A percentile compares a stretch with the other conserved stretches of the same genome.
Evolutionary conservation across 345 rosid genomes (phyloP).

Genomic region (Cardamine chenopodiifolia): DNA sequence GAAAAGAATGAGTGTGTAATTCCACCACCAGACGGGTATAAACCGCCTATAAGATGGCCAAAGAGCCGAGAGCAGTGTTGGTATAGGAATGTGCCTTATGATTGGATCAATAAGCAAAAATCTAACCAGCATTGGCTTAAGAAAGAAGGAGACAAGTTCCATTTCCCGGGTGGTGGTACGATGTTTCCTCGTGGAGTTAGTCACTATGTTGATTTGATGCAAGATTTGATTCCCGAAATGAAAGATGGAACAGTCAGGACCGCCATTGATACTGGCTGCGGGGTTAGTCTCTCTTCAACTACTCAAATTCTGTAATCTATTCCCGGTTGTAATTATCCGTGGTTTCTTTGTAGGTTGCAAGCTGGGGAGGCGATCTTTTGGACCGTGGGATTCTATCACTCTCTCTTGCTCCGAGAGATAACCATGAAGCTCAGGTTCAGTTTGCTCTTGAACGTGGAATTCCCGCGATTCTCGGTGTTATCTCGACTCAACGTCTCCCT

Average conservation of each 20-base stretch:
- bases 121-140: constrained; percentile 97
- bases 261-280: constrained; percentile 97
- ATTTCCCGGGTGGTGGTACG: constrained; percentile 97
- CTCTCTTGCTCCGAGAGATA: constrained; percentile 98
- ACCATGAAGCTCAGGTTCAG: constrained; percentile 99
- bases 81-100: constrained; percentile 97
- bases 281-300: constrained; percentile 58
- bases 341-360: constrained; percentile 70
- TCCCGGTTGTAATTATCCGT: background rate
- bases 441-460: constrained; percentile 98
- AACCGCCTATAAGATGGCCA: constrained; percentile 93
- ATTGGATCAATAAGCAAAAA: constrained; percentile 96
- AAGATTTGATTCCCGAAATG: constrained; percentile 89
- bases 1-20: constrained; percentile 85
- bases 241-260: constrained; percentile 87
- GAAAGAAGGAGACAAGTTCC: constrained; percentile 92
- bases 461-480: constrained; percentile 96
- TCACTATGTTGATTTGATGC: constrained; percentile 90
- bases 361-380: constrained; percentile 99
- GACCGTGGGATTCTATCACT: constrained; percentile 88
- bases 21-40: constrained; percentile 97
- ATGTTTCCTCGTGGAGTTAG: constrained; percentile 96
- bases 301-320: background rate
- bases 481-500: constrained; percentile 94
- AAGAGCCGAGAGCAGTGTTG: constrained; percentile 90